Evolutionary conservation across 2,329 filamentous ascomycete genomes (phyloP), one percentile per base, ranked within the genome.

Genomic region (Fusarium pilosicola): DNA sequence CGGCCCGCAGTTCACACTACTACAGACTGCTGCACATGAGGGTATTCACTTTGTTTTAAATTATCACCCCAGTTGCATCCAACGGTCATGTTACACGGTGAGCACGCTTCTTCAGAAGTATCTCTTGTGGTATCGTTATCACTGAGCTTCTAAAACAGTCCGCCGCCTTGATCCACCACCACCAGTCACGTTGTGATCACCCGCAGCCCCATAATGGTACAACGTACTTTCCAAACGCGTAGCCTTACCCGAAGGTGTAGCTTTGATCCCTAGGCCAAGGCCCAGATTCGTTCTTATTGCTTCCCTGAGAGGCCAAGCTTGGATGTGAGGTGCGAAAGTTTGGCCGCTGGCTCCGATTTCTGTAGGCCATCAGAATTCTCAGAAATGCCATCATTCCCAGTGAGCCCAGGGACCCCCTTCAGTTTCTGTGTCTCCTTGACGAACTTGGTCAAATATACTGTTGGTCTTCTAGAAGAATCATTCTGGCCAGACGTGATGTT

Each of bases 401-500:
- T 67, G 56, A 68, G 45, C 38, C 62, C 68, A 28, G 83, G 77
- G 24, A 83, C 81, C 32, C 81, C 83, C 45, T 84, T 79, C 34
- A 84, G 79, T 61, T 78, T 80, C 55, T 85, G 82, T 60, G 83
- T 83, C 64, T 86, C 84, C 60, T 84, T 83, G 51, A 88, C 83
- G 54, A 86, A 83, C 51, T 82, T 84, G 52, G 85, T 89, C 68
- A 87, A 79, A 73, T 87, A 89, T 56, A 88, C 81, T 20, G 83
- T 82, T 20, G 85, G 83, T 58, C 81, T 80, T 51, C 83, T 78
- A 22, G 82, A 79, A 30, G 83, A 24, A 38, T 70, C 80, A 66
- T 82, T 85, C 38, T 73, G 74, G 22, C 68, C 45, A 34, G 84
- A 78, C 75, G 82, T 84, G 77, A 98, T 96, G 22, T 92, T 88